phyloP scores from a whole-genome alignment of 495 filamentous ascomycete genomes.

The Glonium stellatum region DNA sequence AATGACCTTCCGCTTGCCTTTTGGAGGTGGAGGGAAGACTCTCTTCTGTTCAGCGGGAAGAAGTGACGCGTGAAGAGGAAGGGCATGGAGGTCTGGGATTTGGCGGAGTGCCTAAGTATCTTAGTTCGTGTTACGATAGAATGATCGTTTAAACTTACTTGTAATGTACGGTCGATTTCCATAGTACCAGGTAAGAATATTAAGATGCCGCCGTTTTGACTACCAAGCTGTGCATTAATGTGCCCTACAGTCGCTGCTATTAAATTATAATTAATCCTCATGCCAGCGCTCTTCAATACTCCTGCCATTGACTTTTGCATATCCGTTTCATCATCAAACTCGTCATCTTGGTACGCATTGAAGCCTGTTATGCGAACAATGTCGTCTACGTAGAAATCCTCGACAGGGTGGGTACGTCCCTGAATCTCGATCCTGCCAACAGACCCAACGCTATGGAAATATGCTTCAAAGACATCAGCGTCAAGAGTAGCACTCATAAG shows the following conservation, averaged over 20 bases:
- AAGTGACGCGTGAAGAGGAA: conserved; percentile 90
- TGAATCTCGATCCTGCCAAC: conserved; percentile 79
- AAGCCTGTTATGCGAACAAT: conserved; percentile 76
- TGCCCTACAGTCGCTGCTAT: conserved; percentile 68
- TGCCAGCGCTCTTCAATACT: conserved; percentile 66
- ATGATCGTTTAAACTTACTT: conserved; percentile 24
- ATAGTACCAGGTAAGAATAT: conserved; percentile 85
- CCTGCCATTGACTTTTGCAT: conserved; percentile 46
- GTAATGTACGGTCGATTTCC: conserved; percentile 80
- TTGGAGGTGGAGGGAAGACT: conserved; percentile 72
- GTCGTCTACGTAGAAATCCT: conserved; percentile 87
- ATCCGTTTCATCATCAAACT: conserved; percentile 31
- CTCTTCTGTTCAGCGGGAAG: conserved; percentile 76
- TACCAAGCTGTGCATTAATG: conserved; percentile 68
- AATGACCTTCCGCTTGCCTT: conserved; percentile 81
- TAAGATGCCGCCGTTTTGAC: conserved; percentile 73
- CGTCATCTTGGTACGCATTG: conserved; percentile 23
- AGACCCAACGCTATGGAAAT: conserved; percentile 62
- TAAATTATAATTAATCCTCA: conserved; percentile 87
- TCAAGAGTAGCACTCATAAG: conserved; percentile 98
- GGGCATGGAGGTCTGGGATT: conserved; percentile 65
- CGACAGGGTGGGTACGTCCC: conserved; percentile 82
- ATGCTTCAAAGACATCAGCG: conserved; percentile 74
- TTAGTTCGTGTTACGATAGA: conserved; percentile 1
- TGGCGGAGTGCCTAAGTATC: conserved; percentile 46